Evolutionary conservation across 257 asterid genomes (phyloP), one percentile per base, ranked within the genome.

Genomic region (Lycium ferocissimum): DNA sequence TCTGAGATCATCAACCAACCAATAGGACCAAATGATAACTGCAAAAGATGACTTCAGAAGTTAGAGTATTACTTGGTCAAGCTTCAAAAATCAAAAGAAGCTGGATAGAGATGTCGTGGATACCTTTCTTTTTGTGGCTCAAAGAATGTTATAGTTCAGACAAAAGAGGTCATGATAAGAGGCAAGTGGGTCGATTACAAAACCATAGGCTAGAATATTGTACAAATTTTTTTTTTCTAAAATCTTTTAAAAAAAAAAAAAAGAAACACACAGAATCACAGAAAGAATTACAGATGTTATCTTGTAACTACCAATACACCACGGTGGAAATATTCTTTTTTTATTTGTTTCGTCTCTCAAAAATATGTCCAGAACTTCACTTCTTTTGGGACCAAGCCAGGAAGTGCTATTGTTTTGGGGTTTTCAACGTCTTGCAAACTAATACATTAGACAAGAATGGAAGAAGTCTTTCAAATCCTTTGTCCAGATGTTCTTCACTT

Each of bases 1-100:
- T 97, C 98, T 2, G 98, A 95, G 79, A 97, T 97, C 98, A 97
- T 91, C 91, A 97, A 87, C 99, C 99, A 97, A 84, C 99, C 99
- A 84, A 97, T 94, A 17, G 99, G 99, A 84, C 99, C 99, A 84
- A 94, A 97, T 18, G 99, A 97, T 83, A 97, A 82, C 98, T 97
- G 95, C 91, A 88, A 80, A 67, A 86, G 59, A 78, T 51, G 67
- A 83, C 57, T 33, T 69, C 84, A 82, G 45, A 81, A 17, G 43
- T 63, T 12, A 61, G 82, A 78, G 47, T 26, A 76, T 7, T 51
- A 14, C 63, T 51, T 76, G 49, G 15, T 53, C 82, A 51, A 78
- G 65, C 81, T 51, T 69, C 22, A 33, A 53, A 78, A 53, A 78
- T 1, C 26, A 26, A 53, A 76, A 78, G 49, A 78, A 78, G 65